Base-by-base conservation (phyloP, 2,329 filamentous ascomycete genomes). In the Exophiala phaeomuriformis region DNA sequence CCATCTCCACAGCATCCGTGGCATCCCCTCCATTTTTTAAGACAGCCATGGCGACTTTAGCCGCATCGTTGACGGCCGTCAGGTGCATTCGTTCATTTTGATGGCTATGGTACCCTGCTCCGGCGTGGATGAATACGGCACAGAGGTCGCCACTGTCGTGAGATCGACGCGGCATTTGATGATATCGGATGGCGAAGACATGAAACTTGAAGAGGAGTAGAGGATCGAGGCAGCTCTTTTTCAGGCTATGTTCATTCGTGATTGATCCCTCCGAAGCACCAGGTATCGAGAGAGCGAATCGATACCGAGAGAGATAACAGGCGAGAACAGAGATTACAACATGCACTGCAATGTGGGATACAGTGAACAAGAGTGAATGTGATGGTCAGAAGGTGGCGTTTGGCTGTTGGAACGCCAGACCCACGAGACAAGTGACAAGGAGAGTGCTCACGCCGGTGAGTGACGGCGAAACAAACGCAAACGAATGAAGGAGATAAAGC, bases 91-190 rank as follows among this genome's bases (percentile, higher is more conserved):
- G 76, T 68, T 98, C 90, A 66, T 97, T 97, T 56, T 86, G 81
- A 28, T 81, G 75, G 66, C 90, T 96, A 69, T 98, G 93, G 64
- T 88, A 98, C 3, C 93, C 93, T 10, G 93, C 93, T 33, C 93
- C 93, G 36, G 91, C 93, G 70, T 98, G 93, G 42, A 98, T 85
- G 69, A 95, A 97, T 49, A 98, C 91, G 55, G 89, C 90, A 53
- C 82, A 82, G 6, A 82, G 72, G 60, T 79, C 74, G 30, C 69
- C 67, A 41, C 65, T 64, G 59, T 73, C 42, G 32, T 57, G 63
- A 48, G 67, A 65, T 57, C 65, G 64, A 64, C 56, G 55, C 57
- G 61, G 64, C 68, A 72, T 73, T 44, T 41, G 63, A 42, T 27
- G 35, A 43, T 36, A 28, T 48, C 9, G 40, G 37, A 32, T 40